Conservation (phyloP, 2,329 filamentous ascomycete species). For the Paraconiothyrium brasiliense region DNA sequence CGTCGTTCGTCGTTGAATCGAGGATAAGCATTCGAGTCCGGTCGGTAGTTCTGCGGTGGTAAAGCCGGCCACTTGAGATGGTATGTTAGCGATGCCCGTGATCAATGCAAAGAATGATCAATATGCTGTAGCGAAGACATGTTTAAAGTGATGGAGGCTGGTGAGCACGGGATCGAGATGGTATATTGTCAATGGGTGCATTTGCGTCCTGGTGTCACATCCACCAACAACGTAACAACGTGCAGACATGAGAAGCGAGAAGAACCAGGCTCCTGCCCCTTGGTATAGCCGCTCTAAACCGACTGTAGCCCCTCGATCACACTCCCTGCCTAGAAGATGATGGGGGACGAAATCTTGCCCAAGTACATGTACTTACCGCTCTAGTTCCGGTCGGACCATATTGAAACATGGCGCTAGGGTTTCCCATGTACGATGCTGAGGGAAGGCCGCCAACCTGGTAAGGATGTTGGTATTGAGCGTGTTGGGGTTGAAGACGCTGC, state of each 20-base stretch:
- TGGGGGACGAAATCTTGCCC: not conserved
- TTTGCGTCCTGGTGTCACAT: not conserved
- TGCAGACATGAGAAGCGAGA: not conserved
- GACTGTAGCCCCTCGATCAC: too few species aligned
- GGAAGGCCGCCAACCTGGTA: slow-evolving; percentile 19
- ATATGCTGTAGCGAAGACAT: not conserved
- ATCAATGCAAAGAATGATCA: not conserved
- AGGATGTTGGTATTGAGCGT: slow-evolving; percentile 20
- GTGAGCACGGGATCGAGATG: not conserved
- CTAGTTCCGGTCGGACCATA: slow-evolving; percentile 22
- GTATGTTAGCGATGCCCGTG: not conserved
- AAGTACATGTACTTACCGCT: slow-evolving; percentile 3
- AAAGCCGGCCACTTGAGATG: not conserved
- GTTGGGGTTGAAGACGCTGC: slow-evolving; percentile 21
- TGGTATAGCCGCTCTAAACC: not conserved
- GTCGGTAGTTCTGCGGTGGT: not conserved
- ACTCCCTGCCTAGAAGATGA: too few species aligned
- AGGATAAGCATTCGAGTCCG: not conserved
- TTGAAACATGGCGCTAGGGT: slow-evolving; percentile 28
- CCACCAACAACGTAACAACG: not conserved
- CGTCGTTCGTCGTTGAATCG: not conserved
- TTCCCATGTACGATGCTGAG: slow-evolving; percentile 22
- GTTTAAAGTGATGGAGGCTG: not conserved
- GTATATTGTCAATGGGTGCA: not conserved
- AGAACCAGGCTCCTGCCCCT: not conserved